Conservation (phyloP, 768 basidiomycete species). For the Mycena rebaudengoi region DNA sequence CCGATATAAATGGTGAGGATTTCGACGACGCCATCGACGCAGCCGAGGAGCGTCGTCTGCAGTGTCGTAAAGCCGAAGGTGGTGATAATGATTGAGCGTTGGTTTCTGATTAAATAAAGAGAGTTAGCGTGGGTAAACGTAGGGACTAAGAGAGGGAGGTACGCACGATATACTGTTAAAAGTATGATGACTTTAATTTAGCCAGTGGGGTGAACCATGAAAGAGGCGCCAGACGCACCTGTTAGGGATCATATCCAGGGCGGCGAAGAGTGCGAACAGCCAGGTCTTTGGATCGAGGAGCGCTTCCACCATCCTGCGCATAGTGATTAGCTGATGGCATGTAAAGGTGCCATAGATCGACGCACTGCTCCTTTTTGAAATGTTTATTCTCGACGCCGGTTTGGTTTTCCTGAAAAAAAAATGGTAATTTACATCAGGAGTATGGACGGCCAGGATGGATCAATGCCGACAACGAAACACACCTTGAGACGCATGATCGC, state of each 20-base stretch:
- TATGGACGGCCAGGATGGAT: neutral
- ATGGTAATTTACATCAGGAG: neutral
- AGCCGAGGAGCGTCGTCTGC: conserved; percentile 63
- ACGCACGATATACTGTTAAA: conserved; percentile 1
- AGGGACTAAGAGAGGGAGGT: neutral
- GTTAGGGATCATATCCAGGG: conserved; percentile 60
- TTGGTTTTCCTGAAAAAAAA: conserved; percentile 65
- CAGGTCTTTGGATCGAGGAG: conserved; percentile 64
- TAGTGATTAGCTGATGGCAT: neutral
- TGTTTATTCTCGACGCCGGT: conserved; percentile 84
- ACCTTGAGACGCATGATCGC: conserved; percentile 68
- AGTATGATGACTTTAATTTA: neutral
- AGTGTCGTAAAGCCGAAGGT: conserved; percentile 60
- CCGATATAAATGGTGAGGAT: conserved; percentile 64
- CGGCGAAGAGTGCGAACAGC: conserved; percentile 64
- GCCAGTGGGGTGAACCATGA: neutral
- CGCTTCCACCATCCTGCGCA: conserved; percentile 59
- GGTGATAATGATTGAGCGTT: conserved; percentile 56
- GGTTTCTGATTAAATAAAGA: conserved; percentile 55
- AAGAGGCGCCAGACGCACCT: neutral
- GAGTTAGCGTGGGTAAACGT: neutral
- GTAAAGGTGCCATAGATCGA: neutral
- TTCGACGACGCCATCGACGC: conserved; percentile 58
- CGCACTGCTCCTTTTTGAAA: conserved; percentile 83
- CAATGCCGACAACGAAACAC: neutral